These are phyloP conservation scores for Lasiodiplodia gonubiensis DNA, from an alignment of 2,329 filamentous ascomycete species.

Conservation along the genomic window DNA sequence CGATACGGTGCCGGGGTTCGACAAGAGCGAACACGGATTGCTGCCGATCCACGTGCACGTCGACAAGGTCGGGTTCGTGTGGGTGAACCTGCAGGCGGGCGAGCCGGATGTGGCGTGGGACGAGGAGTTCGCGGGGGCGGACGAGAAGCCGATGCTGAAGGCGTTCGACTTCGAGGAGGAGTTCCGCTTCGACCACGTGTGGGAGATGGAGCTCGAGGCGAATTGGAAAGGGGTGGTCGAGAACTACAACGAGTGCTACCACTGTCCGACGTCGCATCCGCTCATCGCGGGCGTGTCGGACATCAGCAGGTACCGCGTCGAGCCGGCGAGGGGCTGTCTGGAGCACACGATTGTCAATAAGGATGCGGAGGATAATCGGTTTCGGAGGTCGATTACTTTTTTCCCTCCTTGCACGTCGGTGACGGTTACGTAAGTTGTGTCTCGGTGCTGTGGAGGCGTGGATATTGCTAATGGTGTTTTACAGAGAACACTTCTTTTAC, in stretches of 20 bases:
- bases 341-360: constrained; percentile 42
- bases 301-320: constrained; percentile 57
- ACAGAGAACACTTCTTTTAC: constrained; percentile 62
- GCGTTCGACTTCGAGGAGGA: constrained; percentile 40
- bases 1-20: constrained; percentile 47
- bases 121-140: constrained; percentile 39
- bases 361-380: constrained; percentile 35
- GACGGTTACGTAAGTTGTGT: constrained; percentile 38
- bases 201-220: constrained; percentile 40
- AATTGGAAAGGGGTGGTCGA: constrained; percentile 52
- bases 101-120: constrained; percentile 42
- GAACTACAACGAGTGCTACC: constrained; percentile 72
- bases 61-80: constrained; percentile 44
- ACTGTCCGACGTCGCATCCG: constrained; percentile 65
- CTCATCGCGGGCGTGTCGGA: constrained; percentile 64
- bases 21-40: constrained; percentile 46
- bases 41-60: constrained; percentile 44
- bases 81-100: constrained; percentile 45
- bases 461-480: constrained; percentile 28
- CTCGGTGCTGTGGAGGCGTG: not conserved
- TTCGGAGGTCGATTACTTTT: constrained; percentile 41
- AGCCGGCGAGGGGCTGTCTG: constrained; percentile 40
- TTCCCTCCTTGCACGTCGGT: constrained; percentile 42
- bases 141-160: constrained; percentile 43
- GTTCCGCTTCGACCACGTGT: constrained; percentile 56